phyloP scores from a whole-genome alignment of 768 basidiomycete genomes.

The Lactarius hatsudake region DNA sequence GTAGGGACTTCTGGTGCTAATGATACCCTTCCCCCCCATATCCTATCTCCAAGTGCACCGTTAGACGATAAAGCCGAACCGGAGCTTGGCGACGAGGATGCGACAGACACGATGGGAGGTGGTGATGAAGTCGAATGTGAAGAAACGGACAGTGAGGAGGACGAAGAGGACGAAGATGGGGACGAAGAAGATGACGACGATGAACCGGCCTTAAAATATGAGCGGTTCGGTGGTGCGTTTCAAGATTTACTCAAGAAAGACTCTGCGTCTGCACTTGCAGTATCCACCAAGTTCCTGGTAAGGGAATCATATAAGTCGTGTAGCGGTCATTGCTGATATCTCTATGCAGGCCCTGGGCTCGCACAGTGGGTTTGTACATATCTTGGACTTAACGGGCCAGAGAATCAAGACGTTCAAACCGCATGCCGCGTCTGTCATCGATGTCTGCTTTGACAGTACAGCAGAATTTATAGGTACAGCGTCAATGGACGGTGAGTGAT shows the following conservation, averaged over 20 bases:
- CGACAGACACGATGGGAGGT: conserved; percentile 19
- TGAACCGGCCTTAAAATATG: conserved; percentile 90
- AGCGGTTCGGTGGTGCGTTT: conserved; percentile 68
- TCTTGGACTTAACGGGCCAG: conserved; percentile 74
- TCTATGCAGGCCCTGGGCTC: conserved; percentile 78
- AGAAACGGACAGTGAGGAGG: conserved; percentile 35
- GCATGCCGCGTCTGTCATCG: conserved; percentile 83
- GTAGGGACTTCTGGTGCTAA: background rate
- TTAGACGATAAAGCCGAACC: background rate
- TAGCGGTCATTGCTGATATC: conserved; percentile 4
- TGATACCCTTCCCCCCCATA: background rate
- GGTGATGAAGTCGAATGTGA: conserved; percentile 28
- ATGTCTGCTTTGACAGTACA: conserved; percentile 79
- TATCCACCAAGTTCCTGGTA: conserved; percentile 74
- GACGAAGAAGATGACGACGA: conserved; percentile 73
- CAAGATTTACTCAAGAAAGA: conserved; percentile 85
- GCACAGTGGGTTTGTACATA: conserved; percentile 88
- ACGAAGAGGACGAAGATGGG: conserved; percentile 48
- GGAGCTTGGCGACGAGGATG: background rate
- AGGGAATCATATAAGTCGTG: conserved; percentile 24
- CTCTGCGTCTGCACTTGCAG: conserved; percentile 77
- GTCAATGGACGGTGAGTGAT: conserved; percentile 80
- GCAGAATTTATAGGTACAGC: conserved; percentile 90
- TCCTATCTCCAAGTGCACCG: conserved; percentile 2
- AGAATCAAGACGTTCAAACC: conserved; percentile 88